Evolutionary conservation across 345 rosid species (phyloP), one percentile per base, ranked within the genome.

Genomic region (Citrus mangshanensis): DNA sequence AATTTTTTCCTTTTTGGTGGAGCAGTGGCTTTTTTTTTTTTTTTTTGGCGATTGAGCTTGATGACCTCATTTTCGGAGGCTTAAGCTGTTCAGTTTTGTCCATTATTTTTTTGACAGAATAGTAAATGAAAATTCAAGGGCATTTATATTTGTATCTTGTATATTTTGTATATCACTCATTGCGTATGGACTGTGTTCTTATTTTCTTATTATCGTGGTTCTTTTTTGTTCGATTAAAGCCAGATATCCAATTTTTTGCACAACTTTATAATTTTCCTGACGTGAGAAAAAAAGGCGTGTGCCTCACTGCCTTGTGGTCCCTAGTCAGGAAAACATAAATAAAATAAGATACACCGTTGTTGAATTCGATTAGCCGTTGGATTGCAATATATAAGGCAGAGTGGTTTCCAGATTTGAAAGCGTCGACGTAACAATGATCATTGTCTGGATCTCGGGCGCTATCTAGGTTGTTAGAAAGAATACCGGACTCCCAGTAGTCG

Each of bases 1-100:
- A 69, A 6, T 27, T 73, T 79, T 73, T 76, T 38, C 10, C 9
- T 24, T 55, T 62, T 24, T 55, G 14, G 13, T 9, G 51, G 28
- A 54, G 51, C 5, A 18, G 18, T 8, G 58, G 61, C 74, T 42
- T 42, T 12, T 10, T 42, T 42, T 42, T 42, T 42, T 4, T 5
- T 35, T 35, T 35, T 35, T 35, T 35, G 58, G 84, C 78, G 28
- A 60, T 70, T 21, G 75, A 22, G 82, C 72, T 70, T 78, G 79
- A 68, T 34, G 79, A 69, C 64, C 76, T 73, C 38, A 6, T 6
- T 27, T 69, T 40, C 63, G 46, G 75, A 70, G 80, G 84, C 77
- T 67, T 79, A 77, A 68, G 78, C 72, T 22, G 24, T 81, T 73
- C 76, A 60, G 78, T 70, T 87, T 79, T 80, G 77, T 66, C 59